These are phyloP conservation scores for Russula virescens DNA, from an alignment of 768 basidiomycete genomes.

Conservation along the genomic window DNA sequence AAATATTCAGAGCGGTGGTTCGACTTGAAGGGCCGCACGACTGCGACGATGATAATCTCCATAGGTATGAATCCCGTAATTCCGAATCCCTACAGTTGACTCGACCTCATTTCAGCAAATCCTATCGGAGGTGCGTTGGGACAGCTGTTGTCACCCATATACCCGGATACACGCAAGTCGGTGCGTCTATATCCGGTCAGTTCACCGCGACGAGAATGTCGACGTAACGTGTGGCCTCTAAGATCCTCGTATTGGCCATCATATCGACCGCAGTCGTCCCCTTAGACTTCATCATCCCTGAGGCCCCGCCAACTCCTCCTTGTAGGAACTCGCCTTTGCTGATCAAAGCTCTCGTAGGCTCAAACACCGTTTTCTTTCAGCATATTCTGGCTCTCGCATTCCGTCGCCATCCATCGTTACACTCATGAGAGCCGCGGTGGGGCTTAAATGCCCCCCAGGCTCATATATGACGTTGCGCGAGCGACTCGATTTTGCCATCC, in stretches of 20 bases:
- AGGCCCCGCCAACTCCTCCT: slow-evolving; percentile 69
- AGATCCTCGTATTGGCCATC: slow-evolving; percentile 70
- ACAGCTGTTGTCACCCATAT: slow-evolving; percentile 63
- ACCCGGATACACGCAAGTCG: slow-evolving; percentile 46
- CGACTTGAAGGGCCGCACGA: slow-evolving; percentile 65
- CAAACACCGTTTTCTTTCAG: slow-evolving; percentile 32
- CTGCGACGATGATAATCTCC: slow-evolving; percentile 62
- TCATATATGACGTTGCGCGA: slow-evolving; percentile 58
- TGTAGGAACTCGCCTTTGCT: slow-evolving; percentile 41
- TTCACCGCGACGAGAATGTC: not conserved
- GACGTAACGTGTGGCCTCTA: not conserved
- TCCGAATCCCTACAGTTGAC: not conserved
- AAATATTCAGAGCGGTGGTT: slow-evolving; percentile 85
- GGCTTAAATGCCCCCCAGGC: slow-evolving; percentile 35
- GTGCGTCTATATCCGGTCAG: slow-evolving; percentile 32
- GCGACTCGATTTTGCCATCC: slow-evolving; percentile 62
- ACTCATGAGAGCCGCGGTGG: slow-evolving; percentile 51
- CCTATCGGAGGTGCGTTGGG: slow-evolving; percentile 70
- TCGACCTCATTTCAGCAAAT: slow-evolving; percentile 43
- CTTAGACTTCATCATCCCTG: slow-evolving; percentile 50
- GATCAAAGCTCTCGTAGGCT: not conserved
- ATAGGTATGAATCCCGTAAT: slow-evolving; percentile 30
- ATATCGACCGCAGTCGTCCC: slow-evolving; percentile 60
- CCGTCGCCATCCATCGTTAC: slow-evolving; percentile 47
- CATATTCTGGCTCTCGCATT: slow-evolving; percentile 57